Percentiles rank a stretch among this genome's conserved stretches.
These are phyloP conservation scores for Hymenoscyphus occultus DNA, from an alignment of 2,329 filamentous ascomycete species.

Conservation along the genomic window DNA sequence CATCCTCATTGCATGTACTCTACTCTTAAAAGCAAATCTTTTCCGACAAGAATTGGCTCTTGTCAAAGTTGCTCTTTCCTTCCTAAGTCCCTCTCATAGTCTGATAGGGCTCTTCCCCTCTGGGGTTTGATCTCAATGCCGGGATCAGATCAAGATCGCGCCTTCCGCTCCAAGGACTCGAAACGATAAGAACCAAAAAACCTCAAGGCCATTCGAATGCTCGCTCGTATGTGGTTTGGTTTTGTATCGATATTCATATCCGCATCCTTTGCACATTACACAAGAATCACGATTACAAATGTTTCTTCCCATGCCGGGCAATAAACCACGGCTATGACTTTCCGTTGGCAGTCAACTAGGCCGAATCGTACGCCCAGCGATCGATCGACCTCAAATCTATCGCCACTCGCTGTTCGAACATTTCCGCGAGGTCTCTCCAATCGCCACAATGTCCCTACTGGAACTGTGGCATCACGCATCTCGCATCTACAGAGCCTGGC, in stretches of 20 bases:
- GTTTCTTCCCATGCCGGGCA: not conserved
- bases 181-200: not conserved
- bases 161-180: not conserved
- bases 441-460: conserved; percentile 31
- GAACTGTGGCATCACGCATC: conserved; percentile 38
- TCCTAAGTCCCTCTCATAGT: too few species aligned
- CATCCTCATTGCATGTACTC: too few species aligned
- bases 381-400: conserved; percentile 11
- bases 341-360: conserved; percentile 20
- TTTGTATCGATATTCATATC: conserved; percentile 1
- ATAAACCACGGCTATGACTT: conserved; percentile 24
- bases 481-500: conserved; percentile 35
- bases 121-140: too few species aligned
- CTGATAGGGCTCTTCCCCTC: too few species aligned
- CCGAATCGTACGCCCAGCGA: conserved; percentile 11
- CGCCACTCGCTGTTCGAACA: conserved; percentile 13
- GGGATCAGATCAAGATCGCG: too few species aligned
- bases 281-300: conserved; percentile 8
- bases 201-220: not conserved
- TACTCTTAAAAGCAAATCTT: too few species aligned
- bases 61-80: not conserved
- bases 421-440: conserved; percentile 9
- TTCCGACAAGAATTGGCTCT: not conserved
- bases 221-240: not conserved
- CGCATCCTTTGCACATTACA: conserved; percentile 11